Percentiles rank a stretch among this genome's conserved stretches.
Conservation (phyloP, 208 protist genomes). For the Entamoeba dispar region DNA sequence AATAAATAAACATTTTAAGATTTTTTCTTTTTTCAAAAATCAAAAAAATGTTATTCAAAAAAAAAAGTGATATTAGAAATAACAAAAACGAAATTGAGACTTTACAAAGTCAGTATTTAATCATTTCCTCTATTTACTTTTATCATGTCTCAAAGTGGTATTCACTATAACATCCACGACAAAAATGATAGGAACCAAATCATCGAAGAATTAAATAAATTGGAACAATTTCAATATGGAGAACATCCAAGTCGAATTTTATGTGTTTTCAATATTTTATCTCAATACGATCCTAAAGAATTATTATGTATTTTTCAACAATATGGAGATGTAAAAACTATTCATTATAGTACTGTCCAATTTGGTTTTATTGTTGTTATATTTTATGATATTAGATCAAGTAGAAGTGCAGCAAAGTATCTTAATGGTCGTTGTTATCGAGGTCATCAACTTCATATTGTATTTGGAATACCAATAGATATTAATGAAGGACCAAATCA, state of each 20-base stretch:
- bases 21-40: too few species aligned
- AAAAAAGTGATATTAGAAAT: too few species aligned
- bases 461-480: not conserved
- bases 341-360: not conserved
- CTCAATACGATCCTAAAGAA: not conserved
- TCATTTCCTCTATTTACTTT: too few species aligned
- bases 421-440: not conserved
- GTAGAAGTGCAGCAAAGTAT: not conserved
- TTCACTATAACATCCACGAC: too few species aligned
- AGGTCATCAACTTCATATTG: not conserved
- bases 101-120: too few species aligned
- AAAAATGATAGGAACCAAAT: too few species aligned
- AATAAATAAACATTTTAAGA: too few species aligned
- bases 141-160: too few species aligned
- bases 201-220: not conserved
- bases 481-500: constrained; percentile 20
- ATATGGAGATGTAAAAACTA: not conserved
- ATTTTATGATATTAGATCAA: not conserved
- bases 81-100: too few species aligned
- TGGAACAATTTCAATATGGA: not conserved
- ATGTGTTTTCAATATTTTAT: not conserved
- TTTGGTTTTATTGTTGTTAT: not conserved
- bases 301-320: not conserved
- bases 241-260: not conserved
- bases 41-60: too few species aligned